Evolutionary conservation across 2,329 filamentous ascomycete species (phyloP).

Genomic region (Cytospora paraplurivora): DNA sequence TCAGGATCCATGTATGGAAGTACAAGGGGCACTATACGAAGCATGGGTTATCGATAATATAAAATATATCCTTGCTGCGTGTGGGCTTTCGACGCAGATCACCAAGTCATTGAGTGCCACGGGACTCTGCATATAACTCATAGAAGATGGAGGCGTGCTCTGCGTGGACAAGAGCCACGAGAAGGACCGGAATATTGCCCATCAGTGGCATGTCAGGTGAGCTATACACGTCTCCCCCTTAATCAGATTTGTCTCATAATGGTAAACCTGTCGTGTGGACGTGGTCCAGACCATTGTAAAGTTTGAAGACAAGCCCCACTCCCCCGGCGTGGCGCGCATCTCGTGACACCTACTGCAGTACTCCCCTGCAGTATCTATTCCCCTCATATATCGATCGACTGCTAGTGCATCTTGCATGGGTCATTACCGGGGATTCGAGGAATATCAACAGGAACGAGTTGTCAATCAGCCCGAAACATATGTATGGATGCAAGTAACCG

Average conservation of each 20-base stretch:
- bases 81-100: neutral
- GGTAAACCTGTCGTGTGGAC: neutral
- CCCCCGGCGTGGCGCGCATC: neutral
- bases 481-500: neutral
- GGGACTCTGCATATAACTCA: slow-evolving; percentile 7
- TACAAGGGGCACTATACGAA: slow-evolving; percentile 3
- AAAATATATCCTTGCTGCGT: neutral
- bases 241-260: neutral
- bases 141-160: slow-evolving; percentile 7
- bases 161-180: slow-evolving; percentile 9
- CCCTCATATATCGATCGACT: neutral
- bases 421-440: neutral
- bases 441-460: neutral
- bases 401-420: neutral
- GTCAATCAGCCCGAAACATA: neutral
- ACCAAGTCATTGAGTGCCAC: slow-evolving; percentile 18
- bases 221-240: slow-evolving; percentile 7
- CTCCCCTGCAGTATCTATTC: neutral
- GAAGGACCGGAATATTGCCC: slow-evolving; percentile 5
- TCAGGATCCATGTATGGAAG: slow-evolving; percentile 11
- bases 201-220: slow-evolving; percentile 14
- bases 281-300: neutral
- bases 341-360: neutral
- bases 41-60: neutral
- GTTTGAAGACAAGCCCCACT: neutral